These are phyloP conservation scores for Eremothecium cymbalariae DNA, from an alignment of 1,139 yeast genomes.

Conservation along the genomic window DNA sequence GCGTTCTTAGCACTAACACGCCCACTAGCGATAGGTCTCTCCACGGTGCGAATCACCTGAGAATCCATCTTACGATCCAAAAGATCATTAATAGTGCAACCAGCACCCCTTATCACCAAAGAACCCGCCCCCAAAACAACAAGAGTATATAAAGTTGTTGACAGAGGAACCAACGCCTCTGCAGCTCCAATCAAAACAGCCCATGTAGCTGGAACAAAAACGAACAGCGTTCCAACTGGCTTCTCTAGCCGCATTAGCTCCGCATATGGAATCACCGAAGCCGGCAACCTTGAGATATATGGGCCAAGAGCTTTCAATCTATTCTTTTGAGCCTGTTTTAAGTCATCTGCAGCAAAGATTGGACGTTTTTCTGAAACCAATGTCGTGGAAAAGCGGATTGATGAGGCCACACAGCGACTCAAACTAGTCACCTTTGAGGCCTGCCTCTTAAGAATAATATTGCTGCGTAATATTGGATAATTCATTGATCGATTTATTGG, in stretches of 20 bases:
- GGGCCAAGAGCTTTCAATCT: conserved; percentile 53
- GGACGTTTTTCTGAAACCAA: background rate
- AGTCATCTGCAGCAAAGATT: conserved; percentile 44
- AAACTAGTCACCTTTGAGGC: conserved; percentile 5
- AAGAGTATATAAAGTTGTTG: conserved; percentile 50
- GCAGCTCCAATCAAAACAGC: conserved; percentile 65
- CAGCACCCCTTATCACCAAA: conserved; percentile 92
- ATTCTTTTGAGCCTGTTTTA: conserved; percentile 48
- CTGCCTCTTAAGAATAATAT: conserved; percentile 7
- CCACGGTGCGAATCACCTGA: conserved; percentile 79
- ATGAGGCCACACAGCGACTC: conserved; percentile 6
- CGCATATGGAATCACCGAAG: conserved; percentile 75
- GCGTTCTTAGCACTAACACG: conserved; percentile 70
- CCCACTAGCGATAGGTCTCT: conserved; percentile 87
- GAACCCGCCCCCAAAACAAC: conserved; percentile 76
- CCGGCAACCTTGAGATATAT: conserved; percentile 56
- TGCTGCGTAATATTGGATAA: too few species aligned
- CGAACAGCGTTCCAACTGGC: conserved; percentile 85
- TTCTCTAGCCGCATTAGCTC: conserved; percentile 86
- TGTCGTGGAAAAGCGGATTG: too few species aligned
- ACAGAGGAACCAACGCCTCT: conserved; percentile 57
- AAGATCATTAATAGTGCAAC: conserved; percentile 90
- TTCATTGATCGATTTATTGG: too few species aligned
- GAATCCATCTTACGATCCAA: conserved; percentile 75
- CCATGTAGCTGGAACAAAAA: conserved; percentile 68